These are phyloP conservation scores for Debaryomyces robertsiae DNA, from an alignment of 1,139 yeast genomes.

Conservation along the genomic window DNA sequence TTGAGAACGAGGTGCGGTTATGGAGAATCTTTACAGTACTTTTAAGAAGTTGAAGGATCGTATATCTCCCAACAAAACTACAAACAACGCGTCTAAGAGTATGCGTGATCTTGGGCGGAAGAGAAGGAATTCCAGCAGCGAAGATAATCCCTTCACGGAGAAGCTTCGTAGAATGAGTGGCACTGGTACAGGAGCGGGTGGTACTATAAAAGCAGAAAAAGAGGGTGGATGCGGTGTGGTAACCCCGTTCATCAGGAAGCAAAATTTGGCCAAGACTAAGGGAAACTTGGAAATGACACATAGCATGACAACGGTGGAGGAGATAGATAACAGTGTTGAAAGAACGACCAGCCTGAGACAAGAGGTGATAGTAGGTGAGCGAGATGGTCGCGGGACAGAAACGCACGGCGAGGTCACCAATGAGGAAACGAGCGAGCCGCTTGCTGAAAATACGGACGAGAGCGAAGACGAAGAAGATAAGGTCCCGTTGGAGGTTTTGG, in stretches of 20 bases:
- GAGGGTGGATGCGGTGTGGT: neutral
- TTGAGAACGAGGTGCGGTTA: conserved; percentile 3
- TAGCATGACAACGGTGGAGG: neutral
- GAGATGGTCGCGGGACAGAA: neutral
- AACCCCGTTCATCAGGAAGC: conserved; percentile 14
- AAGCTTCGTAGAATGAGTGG: conserved; percentile 11
- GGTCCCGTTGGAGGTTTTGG: conserved; percentile 53
- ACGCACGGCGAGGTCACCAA: conserved; percentile 18
- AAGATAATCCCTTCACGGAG: conserved; percentile 38
- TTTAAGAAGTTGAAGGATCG: conserved; percentile 21
- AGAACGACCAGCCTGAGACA: conserved; percentile 1
- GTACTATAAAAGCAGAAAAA: neutral
- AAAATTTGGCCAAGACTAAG: conserved; percentile 12
- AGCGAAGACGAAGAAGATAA: conserved; percentile 42
- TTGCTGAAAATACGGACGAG: conserved; percentile 14
- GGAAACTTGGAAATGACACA: neutral
- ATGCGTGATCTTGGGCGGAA: conserved; percentile 12
- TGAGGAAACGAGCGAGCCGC: conserved; percentile 16
- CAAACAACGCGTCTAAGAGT: conserved; percentile 14
- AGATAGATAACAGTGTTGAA: neutral
- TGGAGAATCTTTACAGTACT: conserved; percentile 23
- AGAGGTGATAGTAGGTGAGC: neutral
- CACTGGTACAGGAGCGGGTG: neutral
- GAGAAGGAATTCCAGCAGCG: conserved; percentile 21
- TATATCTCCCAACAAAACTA: conserved; percentile 20